phyloP scores from a whole-genome alignment of 108 stramenopile species.

The Skeletonema marinoi region DNA sequence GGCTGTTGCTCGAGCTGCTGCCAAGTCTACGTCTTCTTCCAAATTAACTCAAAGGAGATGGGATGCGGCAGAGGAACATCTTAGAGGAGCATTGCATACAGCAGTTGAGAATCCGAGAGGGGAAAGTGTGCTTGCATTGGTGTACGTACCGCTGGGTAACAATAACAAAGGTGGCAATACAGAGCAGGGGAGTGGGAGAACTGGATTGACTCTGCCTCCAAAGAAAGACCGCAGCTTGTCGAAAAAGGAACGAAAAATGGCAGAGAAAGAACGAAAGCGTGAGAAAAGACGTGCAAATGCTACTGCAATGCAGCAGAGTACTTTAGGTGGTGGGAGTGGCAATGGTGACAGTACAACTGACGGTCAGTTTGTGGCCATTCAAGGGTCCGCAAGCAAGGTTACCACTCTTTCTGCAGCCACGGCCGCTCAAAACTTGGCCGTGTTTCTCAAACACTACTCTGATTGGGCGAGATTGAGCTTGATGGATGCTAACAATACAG shows the following conservation, averaged over 20 bases:
- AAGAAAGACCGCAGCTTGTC: constrained; percentile 36
- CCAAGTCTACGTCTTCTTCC: constrained; percentile 14
- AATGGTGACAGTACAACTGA: not conserved
- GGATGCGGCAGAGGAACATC: constrained; percentile 85
- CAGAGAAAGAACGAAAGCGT: constrained; percentile 29
- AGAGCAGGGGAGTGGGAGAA: not conserved
- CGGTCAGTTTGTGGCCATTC: constrained; percentile 9
- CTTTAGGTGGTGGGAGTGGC: not conserved
- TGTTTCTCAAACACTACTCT: constrained; percentile 81
- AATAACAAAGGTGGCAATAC: not conserved
- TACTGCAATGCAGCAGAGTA: not conserved
- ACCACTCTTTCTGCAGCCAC: constrained; percentile 79
- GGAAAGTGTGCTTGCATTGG: constrained; percentile 34
- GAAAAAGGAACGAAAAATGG: constrained; percentile 43
- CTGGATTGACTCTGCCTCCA: not conserved
- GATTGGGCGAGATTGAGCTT: constrained; percentile 41
- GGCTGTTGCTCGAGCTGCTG: constrained; percentile 39
- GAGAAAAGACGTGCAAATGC: constrained; percentile 36
- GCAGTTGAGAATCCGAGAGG: constrained; percentile 79
- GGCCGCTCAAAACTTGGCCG: constrained; percentile 88
- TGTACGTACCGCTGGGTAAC: constrained; percentile 9
- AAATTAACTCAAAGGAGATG: constrained; percentile 62
- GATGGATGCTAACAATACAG: constrained; percentile 14
- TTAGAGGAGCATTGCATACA: constrained; percentile 65
- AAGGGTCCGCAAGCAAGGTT: constrained; percentile 38